A percentile compares a stretch with the other conserved stretches of the same genome.
Conservation (phyloP, 257 asterid species). For the Nicotiana knightiana region DNA sequence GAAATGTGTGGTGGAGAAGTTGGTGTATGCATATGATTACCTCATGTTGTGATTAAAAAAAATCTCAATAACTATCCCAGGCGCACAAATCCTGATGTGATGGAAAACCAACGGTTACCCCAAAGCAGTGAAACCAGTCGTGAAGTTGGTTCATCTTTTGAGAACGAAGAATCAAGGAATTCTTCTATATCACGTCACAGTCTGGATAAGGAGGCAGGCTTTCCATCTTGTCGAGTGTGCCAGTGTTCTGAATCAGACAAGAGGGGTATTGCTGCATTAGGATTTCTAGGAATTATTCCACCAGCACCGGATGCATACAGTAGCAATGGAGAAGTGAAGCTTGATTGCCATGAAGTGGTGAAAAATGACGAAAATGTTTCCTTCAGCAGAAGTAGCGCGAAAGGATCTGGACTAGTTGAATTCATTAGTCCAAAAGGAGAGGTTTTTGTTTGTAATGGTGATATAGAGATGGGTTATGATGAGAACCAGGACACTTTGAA, state of each 20-base stretch:
- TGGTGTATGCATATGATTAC: neutral
- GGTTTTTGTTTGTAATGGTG: slow-evolving; percentile 69
- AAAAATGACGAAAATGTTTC: slow-evolving; percentile 27
- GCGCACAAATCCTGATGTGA: slow-evolving; percentile 19
- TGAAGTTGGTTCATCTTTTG: slow-evolving; percentile 27
- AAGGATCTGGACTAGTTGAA: slow-evolving; percentile 60
- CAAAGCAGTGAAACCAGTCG: slow-evolving; percentile 24
- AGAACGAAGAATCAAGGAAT: slow-evolving; percentile 28
- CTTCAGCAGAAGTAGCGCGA: slow-evolving; percentile 11
- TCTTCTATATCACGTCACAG: slow-evolving; percentile 34
- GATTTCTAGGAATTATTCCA: slow-evolving; percentile 60
- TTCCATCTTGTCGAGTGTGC: slow-evolving; percentile 76
- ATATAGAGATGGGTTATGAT: slow-evolving; percentile 57
- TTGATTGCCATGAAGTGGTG: slow-evolving; percentile 23
- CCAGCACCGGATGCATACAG: slow-evolving; percentile 29
- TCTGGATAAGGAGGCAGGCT: slow-evolving; percentile 47
- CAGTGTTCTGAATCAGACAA: slow-evolving; percentile 77
- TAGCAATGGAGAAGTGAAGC: slow-evolving; percentile 32
- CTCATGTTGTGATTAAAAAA: neutral
- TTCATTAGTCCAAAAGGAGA: slow-evolving; percentile 83
- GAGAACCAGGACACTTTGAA: slow-evolving; percentile 50
- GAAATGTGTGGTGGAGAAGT: neutral
- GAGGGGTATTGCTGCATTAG: slow-evolving; percentile 66
- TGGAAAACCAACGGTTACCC: slow-evolving; percentile 41
- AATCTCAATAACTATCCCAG: neutral